Evolutionary conservation across 1,139 yeast species (phyloP).

Genomic region (Hyphopichia pseudoburtonii): DNA sequence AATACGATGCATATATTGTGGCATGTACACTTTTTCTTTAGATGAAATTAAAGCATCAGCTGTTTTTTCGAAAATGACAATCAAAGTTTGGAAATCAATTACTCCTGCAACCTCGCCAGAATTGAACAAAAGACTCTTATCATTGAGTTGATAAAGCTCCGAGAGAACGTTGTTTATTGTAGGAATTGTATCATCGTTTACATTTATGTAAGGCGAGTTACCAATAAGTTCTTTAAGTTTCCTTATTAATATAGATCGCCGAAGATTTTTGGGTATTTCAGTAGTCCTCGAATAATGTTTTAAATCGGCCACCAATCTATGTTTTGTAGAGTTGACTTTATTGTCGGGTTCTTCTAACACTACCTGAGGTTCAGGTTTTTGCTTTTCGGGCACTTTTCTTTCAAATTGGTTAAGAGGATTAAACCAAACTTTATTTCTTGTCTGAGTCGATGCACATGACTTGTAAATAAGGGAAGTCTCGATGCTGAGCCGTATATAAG

Average conservation of each 20-base stretch:
- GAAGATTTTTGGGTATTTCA: conserved; percentile 24
- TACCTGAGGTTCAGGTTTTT: conserved; percentile 3
- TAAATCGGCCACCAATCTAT: conserved; percentile 11
- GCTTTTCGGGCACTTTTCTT: conserved; percentile 1
- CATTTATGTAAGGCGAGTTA: conserved; percentile 6
- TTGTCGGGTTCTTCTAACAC: conserved; percentile 13
- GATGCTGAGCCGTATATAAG: no score
- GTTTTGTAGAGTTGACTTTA: background rate
- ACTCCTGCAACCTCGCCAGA: conserved; percentile 1
- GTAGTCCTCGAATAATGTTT: conserved; percentile 28
- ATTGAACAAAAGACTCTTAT: conserved; percentile 7
- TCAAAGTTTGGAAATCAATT: conserved; percentile 11
- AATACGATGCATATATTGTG: conserved; percentile 28
- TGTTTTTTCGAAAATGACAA: conserved; percentile 20
- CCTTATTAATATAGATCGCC: conserved; percentile 19
- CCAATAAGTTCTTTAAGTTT: conserved; percentile 20
- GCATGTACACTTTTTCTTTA: conserved; percentile 11
- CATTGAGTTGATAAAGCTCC: conserved; percentile 16
- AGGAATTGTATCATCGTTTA: conserved; percentile 12
- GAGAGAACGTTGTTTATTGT: conserved; percentile 21
- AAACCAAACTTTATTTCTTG: conserved; percentile 15
- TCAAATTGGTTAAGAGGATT: conserved; percentile 21
- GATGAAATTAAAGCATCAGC: conserved; percentile 11
- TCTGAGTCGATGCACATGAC: no score
- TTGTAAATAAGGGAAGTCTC: no score